A percentile compares a stretch with the other conserved stretches of the same genome.
phyloP scores from a whole-genome alignment of 345 rosid species.

The Excoecaria cochinchinensis region DNA sequence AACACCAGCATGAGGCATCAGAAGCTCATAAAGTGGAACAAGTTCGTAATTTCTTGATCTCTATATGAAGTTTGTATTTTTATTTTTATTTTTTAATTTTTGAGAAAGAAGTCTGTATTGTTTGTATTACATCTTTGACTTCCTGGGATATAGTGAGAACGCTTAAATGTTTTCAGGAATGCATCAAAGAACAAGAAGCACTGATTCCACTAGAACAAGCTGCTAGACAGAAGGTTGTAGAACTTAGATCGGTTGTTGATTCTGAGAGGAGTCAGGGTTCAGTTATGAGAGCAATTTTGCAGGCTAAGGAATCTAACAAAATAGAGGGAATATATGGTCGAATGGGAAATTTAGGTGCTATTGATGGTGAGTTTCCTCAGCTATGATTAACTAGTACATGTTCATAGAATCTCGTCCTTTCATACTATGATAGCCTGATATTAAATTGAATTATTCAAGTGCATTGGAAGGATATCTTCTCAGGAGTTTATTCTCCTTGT shows the following conservation, averaged over 20 bases:
- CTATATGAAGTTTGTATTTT: conserved; percentile 16
- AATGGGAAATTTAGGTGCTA: conserved; percentile 98
- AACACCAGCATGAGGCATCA: conserved; percentile 56
- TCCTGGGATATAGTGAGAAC: conserved; percentile 18
- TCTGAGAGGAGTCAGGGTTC: conserved; percentile 94
- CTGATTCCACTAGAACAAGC: conserved; percentile 84
- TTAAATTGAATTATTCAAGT: background rate
- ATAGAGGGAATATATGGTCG: conserved; percentile 93
- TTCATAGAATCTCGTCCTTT: conserved; percentile 2
- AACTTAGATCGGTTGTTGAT: conserved; percentile 72
- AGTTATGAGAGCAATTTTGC: conserved; percentile 80
- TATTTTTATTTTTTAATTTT: background rate
- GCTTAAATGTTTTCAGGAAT: conserved; percentile 51
- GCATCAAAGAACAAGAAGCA: conserved; percentile 74
- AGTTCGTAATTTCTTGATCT: conserved; percentile 40
- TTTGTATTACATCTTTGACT: background rate
- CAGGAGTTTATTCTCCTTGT: background rate
- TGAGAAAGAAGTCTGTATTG: background rate
- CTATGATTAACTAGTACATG: background rate
- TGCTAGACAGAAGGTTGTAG: conserved; percentile 86
- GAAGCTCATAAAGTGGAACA: conserved; percentile 74
- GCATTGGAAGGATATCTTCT: background rate
- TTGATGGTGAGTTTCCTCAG: conserved; percentile 64
- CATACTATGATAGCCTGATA: background rate
- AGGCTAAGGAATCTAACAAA: conserved; percentile 72